These are phyloP conservation scores for Zygosaccharomyces kombuchaensis DNA, from an alignment of 805 yeast genomes.

Conservation along the genomic window DNA sequence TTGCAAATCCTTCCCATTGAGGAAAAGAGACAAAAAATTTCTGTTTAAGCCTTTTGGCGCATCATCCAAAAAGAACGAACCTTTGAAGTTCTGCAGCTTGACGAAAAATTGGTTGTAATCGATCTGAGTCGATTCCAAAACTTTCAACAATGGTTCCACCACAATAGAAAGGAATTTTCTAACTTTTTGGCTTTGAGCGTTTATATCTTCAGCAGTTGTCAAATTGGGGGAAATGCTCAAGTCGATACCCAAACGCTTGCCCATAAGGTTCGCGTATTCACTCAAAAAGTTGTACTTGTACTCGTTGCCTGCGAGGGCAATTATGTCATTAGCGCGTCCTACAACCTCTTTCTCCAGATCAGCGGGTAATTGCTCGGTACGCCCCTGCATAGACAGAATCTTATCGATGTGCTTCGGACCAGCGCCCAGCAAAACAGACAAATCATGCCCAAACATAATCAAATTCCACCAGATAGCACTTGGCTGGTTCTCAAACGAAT, in stretches of 20 bases:
- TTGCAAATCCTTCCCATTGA: constrained; percentile 16
- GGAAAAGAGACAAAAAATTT: constrained; percentile 19
- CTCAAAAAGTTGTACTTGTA: constrained; percentile 60
- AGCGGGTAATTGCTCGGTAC: constrained; percentile 42
- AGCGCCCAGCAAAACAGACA: constrained; percentile 78
- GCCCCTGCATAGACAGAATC: constrained; percentile 29
- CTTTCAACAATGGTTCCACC: constrained; percentile 56
- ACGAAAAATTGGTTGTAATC: constrained; percentile 82
- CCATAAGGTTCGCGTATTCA: constrained; percentile 53
- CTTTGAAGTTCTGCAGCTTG: constrained; percentile 47
- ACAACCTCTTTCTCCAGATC: constrained; percentile 50
- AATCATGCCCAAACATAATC: constrained; percentile 74
- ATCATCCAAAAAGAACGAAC: constrained; percentile 35
- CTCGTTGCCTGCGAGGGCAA: constrained; percentile 59
- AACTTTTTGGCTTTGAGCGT: constrained; percentile 11
- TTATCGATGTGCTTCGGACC: constrained; percentile 50
- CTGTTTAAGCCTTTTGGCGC: constrained; percentile 20
- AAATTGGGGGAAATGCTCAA: constrained; percentile 26
- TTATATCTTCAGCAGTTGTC: constrained; percentile 5
- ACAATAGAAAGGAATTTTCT: constrained; percentile 33
- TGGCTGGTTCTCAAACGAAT: constrained; percentile 81
- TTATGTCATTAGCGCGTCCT: constrained; percentile 58
- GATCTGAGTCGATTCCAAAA: constrained; percentile 55
- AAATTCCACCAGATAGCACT: constrained; percentile 91
- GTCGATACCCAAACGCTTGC: constrained; percentile 64